A percentile compares a stretch with the other conserved stretches of the same genome.
Conservation (phyloP, 805 yeast genomes). For the Saccharomycopsis sp. region DNA sequence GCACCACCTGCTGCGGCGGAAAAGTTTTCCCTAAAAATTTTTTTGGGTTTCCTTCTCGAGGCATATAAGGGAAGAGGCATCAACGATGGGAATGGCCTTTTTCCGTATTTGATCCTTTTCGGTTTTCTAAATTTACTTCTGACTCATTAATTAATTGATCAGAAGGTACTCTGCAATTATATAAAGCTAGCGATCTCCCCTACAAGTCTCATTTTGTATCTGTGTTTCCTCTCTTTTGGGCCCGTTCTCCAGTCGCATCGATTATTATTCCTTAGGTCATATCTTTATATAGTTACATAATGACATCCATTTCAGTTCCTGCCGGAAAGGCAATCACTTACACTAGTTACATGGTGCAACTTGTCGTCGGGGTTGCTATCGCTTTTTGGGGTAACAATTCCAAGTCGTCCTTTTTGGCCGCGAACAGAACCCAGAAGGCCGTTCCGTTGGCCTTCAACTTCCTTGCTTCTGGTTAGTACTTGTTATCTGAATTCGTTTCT, state of each 20-base stretch:
- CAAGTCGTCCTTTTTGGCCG: conserved; percentile 55
- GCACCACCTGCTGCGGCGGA: too few species aligned
- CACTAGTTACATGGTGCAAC: conserved; percentile 48
- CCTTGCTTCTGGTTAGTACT: conserved; percentile 77
- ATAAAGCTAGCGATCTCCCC: neutral
- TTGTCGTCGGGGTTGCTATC: conserved; percentile 46
- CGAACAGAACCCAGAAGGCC: conserved; percentile 76
- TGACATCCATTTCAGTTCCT: conserved; percentile 32
- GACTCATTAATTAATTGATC: neutral
- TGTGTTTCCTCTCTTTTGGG: neutral
- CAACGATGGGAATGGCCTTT: neutral
- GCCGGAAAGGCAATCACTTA: conserved; percentile 63
- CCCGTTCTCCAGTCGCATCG: neutral
- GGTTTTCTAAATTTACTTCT: neutral
- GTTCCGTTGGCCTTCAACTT: conserved; percentile 81
- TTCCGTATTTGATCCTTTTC: neutral
- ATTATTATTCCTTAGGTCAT: too few species aligned
- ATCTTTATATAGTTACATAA: too few species aligned
- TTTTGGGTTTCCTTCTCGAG: neutral
- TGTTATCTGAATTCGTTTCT: neutral
- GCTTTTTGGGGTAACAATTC: conserved; percentile 53
- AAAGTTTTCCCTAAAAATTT: too few species aligned
- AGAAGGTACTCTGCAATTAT: too few species aligned
- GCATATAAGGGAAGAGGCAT: neutral
- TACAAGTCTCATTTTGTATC: too few species aligned